Evolutionary conservation across 2,329 filamentous ascomycete genomes (phyloP).

Genomic region (Monosporascus cannonballus): DNA sequence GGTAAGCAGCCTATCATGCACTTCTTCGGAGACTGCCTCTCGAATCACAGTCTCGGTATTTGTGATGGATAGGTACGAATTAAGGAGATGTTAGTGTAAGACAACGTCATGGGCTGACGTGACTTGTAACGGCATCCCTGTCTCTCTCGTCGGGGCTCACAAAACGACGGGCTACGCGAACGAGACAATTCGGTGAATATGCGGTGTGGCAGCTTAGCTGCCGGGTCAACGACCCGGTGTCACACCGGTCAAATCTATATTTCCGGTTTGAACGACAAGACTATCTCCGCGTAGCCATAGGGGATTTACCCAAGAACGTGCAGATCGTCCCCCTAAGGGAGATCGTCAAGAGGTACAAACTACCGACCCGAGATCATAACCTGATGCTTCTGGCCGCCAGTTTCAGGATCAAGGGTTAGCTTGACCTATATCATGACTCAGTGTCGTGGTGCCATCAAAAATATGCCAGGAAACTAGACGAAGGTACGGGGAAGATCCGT

Average conservation of each 20-base stretch:
- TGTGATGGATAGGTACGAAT: not conserved
- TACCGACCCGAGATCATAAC: not conserved
- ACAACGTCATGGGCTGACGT: not conserved
- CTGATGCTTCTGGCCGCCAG: not conserved
- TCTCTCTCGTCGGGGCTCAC: not conserved
- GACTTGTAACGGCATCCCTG: not conserved
- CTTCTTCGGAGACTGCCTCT: not conserved
- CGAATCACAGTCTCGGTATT: not conserved
- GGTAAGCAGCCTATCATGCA: not conserved
- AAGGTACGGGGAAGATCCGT: not conserved
- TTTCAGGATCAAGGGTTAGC: not conserved
- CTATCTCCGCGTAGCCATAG: too few species aligned
- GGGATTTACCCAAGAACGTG: not conserved
- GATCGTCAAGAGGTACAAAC: not conserved
- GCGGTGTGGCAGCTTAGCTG: not conserved
- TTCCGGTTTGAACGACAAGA: not conserved
- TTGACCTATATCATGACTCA: not conserved
- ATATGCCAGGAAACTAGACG: not conserved
- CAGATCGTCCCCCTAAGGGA: not conserved
- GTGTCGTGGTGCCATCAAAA: too few species aligned
- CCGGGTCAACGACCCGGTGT: not conserved
- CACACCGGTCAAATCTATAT: not conserved
- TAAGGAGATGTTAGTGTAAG: not conserved
- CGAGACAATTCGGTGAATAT: not conserved
- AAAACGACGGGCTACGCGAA: not conserved